Base-by-base conservation (phyloP, 441 rosid genomes). In the Jatropha multifida region DNA sequence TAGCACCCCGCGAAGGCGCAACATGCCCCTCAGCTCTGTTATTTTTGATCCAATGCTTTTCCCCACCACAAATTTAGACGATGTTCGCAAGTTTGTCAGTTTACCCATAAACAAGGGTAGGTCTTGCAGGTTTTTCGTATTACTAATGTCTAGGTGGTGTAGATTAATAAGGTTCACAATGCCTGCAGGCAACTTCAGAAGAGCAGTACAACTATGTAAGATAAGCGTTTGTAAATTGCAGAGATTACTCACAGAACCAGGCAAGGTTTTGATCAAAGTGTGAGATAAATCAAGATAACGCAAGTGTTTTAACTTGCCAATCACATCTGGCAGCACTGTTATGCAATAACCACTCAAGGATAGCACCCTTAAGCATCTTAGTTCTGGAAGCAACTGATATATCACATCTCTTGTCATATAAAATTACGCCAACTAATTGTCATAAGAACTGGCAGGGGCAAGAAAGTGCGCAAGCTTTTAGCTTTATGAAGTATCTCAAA, bases 331-430 rank as follows among this genome's bases (percentile, higher is more conserved):
- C 38, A 74, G 55, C 44, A 3, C 71, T n/a, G 0, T 74, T 3
- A 74, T 55, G 55, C 62, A 52, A 27, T 74, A 74, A 8, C 71
- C 77, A 42, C 71, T 74, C 44, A 74, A 55, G 40, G 71, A 74
- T 2, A 74, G 71, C 51, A 66, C 62, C 26, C 77, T 65, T 55
- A 74, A 55, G 20, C 44, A 26, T 26, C 55, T 55, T 55, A 74
- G 37, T 27, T 15, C 65, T 26, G 41, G 17, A 26, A 74, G n/a
- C 18, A 66, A 52, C 18, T 74, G 18, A 42, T 8, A 8, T 26
- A 15, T 42, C 17, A 65, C 52, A 14, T 56, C 20, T 0, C 17
- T 56, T 20, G 65, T 14, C 12, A 49, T 26, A 27, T 68, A 68
- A 27, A 49, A 27, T 51, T 51, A 7, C 26, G 59, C 20, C 42